Base-by-base conservation (phyloP, 2,329 filamentous ascomycete species). In the Triangularia setosa region DNA sequence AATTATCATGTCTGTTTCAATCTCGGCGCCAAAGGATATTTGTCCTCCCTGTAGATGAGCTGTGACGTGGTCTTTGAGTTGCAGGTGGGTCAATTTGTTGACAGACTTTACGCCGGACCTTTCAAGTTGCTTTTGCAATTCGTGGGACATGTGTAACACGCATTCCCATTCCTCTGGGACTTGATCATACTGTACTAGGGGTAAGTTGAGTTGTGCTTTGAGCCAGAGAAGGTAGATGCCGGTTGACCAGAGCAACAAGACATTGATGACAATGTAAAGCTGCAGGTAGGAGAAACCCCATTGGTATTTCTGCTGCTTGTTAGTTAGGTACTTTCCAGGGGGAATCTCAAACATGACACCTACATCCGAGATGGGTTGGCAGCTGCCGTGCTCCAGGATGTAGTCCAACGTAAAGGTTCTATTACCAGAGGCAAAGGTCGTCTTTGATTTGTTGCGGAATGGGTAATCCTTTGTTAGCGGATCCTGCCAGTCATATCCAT, bases 251-350 rank as follows among this genome's bases (percentile, higher is more conserved):
- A 53, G 18, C 23, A 60, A 14, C 1, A 60, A n/a, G 14, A 30
- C 1, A 18, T 25, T 28, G 24, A 18, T 30, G 24, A 16, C 14
- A n/a, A 60, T 27, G 12, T 48, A 52, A 1, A 60, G 58, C 35
- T 60, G 58, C 1, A 60, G 35, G 40, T n/a, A 60, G 6, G 58
- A 60, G 16, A 60, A 60, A 3, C 58, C 58, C 58, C 58, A 60
- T 23, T 52, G 35, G n/a, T 60, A 53, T 52, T 52, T 18, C 56
- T 58, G 23, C 18, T 16, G 14, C 4, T 35, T 14, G n/a, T 27
- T 30, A 57, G 23, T 30, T 44, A n/a, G n/a, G 30, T 16, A 4
- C n/a, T 44, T 5, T 16, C 23, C 48, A 23, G 27, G n/a, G 5
- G 11, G 5, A 33, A 23, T 11, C 1, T 21, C 7, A 12, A 33